Conservation (phyloP, 805 yeast species). For the Ogataea glucozyma region DNA sequence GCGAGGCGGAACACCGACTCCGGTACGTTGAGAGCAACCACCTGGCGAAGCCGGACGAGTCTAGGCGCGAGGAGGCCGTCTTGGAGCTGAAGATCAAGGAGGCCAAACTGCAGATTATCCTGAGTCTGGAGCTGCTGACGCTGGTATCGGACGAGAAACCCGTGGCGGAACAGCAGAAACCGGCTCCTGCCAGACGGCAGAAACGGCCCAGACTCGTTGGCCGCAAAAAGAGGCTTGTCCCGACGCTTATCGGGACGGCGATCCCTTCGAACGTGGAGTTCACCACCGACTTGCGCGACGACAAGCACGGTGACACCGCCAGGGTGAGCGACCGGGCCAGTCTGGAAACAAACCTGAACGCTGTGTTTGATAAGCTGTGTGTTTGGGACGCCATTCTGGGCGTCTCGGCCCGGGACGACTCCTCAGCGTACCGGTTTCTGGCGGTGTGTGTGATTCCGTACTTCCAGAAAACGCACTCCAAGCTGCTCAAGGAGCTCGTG, state of each 20-base stretch:
- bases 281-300: conserved; percentile 29
- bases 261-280: conserved; percentile 25
- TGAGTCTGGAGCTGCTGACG: conserved; percentile 30
- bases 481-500: conserved; percentile 30
- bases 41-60: conserved; percentile 7
- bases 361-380: conserved; percentile 34
- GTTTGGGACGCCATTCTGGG: conserved; percentile 37
- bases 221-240: conserved; percentile 34
- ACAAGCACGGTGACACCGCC: no score
- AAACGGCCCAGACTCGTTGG: conserved; percentile 26
- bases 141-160: conserved; percentile 10
- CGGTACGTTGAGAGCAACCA: not conserved
- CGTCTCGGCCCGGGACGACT: conserved; percentile 25
- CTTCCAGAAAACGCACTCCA: conserved; percentile 29
- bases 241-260: conserved; percentile 36
- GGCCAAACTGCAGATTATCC: conserved; percentile 32
- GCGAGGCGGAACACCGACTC: conserved; percentile 15
- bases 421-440: conserved; percentile 32
- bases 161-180: not conserved
- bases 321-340: not conserved
- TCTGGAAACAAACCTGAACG: conserved; percentile 18
- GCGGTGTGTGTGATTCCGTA: conserved; percentile 32
- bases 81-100: conserved; percentile 28
- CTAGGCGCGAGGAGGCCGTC: conserved; percentile 10
- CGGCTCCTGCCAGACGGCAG: conserved; percentile 5